Percentiles rank a stretch among this genome's conserved stretches.
These are phyloP conservation scores for Pyrus communis DNA, from an alignment of 306 rosid genomes.

Conservation along the genomic window DNA sequence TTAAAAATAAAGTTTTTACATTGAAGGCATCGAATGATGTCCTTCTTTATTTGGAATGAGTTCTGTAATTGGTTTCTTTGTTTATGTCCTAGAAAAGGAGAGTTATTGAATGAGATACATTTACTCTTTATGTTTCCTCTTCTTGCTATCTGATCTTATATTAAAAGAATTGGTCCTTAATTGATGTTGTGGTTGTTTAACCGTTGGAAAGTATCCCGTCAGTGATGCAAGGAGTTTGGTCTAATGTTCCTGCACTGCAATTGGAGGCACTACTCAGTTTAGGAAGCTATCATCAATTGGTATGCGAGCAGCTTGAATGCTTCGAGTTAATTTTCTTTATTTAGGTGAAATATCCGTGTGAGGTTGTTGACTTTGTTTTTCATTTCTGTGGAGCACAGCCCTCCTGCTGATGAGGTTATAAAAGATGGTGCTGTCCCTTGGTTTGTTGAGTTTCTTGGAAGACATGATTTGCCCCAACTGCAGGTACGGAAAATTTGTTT, in stretches of 20 bases:
- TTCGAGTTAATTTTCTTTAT: too few species aligned
- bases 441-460: too few species aligned
- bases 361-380: too few species aligned
- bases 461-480: too few species aligned
- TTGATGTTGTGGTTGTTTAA: background rate
- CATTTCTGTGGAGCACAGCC: too few species aligned
- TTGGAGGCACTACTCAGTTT: slow-evolving; percentile 63
- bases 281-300: background rate
- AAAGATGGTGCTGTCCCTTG: too few species aligned
- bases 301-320: too few species aligned
- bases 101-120: background rate
- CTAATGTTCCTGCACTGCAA: slow-evolving; percentile 38
- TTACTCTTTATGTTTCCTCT: background rate
- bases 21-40: background rate
- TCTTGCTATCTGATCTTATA: background rate
- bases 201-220: slow-evolving; percentile 54
- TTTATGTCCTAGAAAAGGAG: background rate
- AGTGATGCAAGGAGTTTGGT: slow-evolving; percentile 51
- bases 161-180: background rate
- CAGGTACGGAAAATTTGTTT: too few species aligned
- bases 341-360: too few species aligned
- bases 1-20: too few species aligned
- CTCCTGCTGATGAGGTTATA: too few species aligned
- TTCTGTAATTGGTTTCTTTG: background rate
- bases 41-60: background rate